Evolutionary conservation across 352 stramenopile genomes (phyloP), one percentile per base, ranked within the genome.

Genomic region (Phytophthora citricola): DNA sequence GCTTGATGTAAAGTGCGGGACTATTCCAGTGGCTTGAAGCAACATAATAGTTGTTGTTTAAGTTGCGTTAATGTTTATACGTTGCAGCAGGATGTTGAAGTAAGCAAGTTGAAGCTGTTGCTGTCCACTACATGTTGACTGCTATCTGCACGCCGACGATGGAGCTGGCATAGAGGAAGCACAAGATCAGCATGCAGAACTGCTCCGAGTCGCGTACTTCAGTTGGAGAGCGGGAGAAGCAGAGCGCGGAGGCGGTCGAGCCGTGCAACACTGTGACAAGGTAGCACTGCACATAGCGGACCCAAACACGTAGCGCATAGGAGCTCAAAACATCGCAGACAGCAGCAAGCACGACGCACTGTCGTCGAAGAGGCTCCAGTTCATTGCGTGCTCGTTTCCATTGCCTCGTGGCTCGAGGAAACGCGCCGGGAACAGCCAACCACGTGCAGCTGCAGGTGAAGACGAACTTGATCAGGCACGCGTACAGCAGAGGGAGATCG

Each of bases 391-490:
- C 60, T 34, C 72, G 77, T 68, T 91, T 90, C 40, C 73, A 62
- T 17, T 85, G 77, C 2, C 83, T 79, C 15, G 70, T 89, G 39
- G 83, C 63, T 69, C 75, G 87, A 53, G 76, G 78, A 45, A 89
- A 87, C 5, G 72, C 76, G 0, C 81, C 78, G 0, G 85, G 76
- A 0, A 93, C 76, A 24, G 76, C 79, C 34, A 92, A 73, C 76
- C 78, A 92, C 15, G 86, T 91, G 57, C 81, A 91, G 3, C 54
- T 68, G 53, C 81, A 92, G 9, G 86, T 90, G 52, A 92, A 92
- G 14, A 83, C 15, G 44, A 91, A 80, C 74, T 94, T 94, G 60
- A 89, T 52, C 14, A 39, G 36, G 44, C 79, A 91, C 14, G 85
- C 81, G 12, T 69, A 71, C 6, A 89, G 51, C 22, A 91, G 74